Conservation (phyloP, 805 yeast genomes). For the Metschnikowia orientalis region DNA sequence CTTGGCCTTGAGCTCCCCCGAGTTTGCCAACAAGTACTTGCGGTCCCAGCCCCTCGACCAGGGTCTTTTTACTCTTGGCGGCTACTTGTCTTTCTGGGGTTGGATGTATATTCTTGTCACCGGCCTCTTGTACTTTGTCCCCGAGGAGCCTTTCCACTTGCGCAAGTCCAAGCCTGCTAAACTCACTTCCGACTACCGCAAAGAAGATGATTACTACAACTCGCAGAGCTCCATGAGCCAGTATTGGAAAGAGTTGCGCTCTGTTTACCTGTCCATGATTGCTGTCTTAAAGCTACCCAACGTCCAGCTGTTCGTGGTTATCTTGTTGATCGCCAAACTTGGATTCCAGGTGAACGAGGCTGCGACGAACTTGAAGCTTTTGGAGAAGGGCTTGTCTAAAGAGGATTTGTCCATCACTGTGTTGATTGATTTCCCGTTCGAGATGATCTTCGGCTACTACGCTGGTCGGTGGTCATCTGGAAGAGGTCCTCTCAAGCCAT, state of each 20-base stretch:
- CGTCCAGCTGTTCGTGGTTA: constrained; percentile 66
- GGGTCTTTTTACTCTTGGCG: constrained; percentile 70
- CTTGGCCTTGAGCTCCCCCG: constrained; percentile 84
- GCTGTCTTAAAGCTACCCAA: constrained; percentile 64
- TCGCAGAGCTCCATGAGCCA: constrained; percentile 7
- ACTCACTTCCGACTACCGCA: constrained; percentile 25
- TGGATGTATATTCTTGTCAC: constrained; percentile 66
- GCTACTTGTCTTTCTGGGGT: constrained; percentile 78
- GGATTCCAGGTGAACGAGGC: constrained; percentile 97
- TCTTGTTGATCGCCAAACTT: constrained; percentile 76
- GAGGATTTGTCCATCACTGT: constrained; percentile 94
- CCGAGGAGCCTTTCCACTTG: constrained; percentile 65
- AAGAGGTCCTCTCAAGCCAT: constrained; percentile 70
- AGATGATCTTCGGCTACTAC: constrained; percentile 89
- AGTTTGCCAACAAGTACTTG: constrained; percentile 83
- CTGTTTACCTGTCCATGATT: constrained; percentile 63
- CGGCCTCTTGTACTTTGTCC: constrained; percentile 51
- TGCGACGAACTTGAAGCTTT: constrained; percentile 84
- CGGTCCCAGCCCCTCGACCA: constrained; percentile 53
- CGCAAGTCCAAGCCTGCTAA: constrained; percentile 28
- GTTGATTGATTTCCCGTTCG: constrained; percentile 92
- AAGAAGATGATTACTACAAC: constrained; percentile 26
- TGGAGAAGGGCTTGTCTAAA: constrained; percentile 87
- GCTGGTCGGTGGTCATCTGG: constrained; percentile 95
- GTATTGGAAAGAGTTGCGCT: constrained; percentile 28